Base-by-base conservation (phyloP, 2,329 filamentous ascomycete species). In the Canariomyces notabilis region DNA sequence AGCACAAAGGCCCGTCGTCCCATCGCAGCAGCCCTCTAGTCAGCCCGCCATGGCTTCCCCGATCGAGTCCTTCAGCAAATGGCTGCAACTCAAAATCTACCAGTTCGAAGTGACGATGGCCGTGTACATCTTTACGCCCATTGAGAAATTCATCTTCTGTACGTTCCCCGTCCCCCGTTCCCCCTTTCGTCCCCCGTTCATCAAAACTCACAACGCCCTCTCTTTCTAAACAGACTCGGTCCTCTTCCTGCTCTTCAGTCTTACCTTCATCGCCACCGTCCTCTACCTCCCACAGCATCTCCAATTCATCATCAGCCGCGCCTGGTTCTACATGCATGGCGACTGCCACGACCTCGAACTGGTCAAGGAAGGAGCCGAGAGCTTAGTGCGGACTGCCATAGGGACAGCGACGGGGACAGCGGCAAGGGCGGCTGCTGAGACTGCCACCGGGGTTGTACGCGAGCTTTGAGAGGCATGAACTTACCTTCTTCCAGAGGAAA, bases 111-210 rank as follows among this genome's bases (percentile, higher is more conserved):
- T 97, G 66, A 96, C 91, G 11, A 93, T 94, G 69, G 85, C 87
- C 51, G 79, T 97, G 20, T 97, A 98, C 76, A 97, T 98, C 87
- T 85, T 96, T 59, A 96, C 90, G 31, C 86, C 89, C 1, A 89
- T 86, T 42, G 93, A 98, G 74, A 95, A 95, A 68, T 91, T 95
- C 69, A 84, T 95, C 60, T 95, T 97, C 71, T 97, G 93, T 97
- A 78, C 48, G 89, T 68, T 5, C 11, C 16, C n/a, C n/a, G n/a
- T n/a, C n/a, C n/a, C 19, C 40, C 35, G 43, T 37, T 18, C 44
- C 31, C 29, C 42, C n/a, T 29, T 32, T 9, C 26, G 4, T 36
- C 16, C 14, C 20, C 15, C 14, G 29, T 46, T 7, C 29, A 45
- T 19, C 32, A 12, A 35, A 29, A 36, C 36, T 16, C 20, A 6